Evolutionary conservation across 1,284 basidiomycete genomes (phyloP), one percentile per base, ranked within the genome.

Genomic region (Ganoderma boninense): DNA sequence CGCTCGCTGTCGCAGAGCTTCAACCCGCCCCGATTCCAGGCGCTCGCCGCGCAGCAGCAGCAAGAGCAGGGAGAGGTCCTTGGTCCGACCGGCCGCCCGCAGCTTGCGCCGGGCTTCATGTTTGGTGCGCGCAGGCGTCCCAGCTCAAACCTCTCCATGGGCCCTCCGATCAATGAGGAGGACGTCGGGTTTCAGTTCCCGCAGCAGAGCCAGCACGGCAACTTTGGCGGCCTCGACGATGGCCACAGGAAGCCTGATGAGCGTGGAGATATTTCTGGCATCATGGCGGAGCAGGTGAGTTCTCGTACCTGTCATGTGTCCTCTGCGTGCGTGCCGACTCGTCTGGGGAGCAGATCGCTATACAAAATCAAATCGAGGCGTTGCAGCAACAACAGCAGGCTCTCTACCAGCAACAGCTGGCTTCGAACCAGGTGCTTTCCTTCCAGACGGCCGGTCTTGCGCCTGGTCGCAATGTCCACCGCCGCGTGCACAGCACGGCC

Each of bases 341-440:
- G 38, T 62, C 23, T 3, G 63, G 59, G 62, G 14, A 69, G 32
- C 79, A 97, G 95, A 94, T 97, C 76, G 95, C 95, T 59, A 79
- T 97, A 66, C 96, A 97, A 81, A 94, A 82, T 76, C 95, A 97
- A 82, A 97, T 97, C 71, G 96, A 97, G 82, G 94, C 90, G 11
- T 84, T 97, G 63, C 96, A 97, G 79, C 94, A 95, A 62, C 93
- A 97, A 63, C 93, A 97, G 78, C 95, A 97, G 77, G 91, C 95
- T 76, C 86, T 97, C 54, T 93, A 96, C 81, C 93, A 96, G 78
- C 93, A 95, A 74, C 95, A 97, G 78, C 85, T 95, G 67, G 92
- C 92, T 18, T 92, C 91, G 35, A 92, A 90, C 76, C 91, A 90
- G 74, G 89, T 91, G 71, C 83, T 94, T 63, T 71, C 73, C 35